phyloP scores from a whole-genome alignment of 768 basidiomycete genomes.

The Termitomyces sp. region DNA sequence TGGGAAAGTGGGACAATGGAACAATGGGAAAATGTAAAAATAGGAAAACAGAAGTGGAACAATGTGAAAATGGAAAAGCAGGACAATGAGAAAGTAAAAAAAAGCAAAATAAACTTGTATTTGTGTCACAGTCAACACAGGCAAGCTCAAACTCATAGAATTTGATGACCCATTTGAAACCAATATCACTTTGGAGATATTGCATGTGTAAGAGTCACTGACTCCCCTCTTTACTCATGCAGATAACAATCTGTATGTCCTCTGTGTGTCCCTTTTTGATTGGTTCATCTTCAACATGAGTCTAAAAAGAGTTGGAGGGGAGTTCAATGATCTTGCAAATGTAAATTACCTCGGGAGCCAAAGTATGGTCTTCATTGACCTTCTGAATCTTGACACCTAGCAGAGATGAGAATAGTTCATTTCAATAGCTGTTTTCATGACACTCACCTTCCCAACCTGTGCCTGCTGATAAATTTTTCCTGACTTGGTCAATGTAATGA shows the following conservation, averaged over 20 bases:
- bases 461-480: conserved; percentile 15
- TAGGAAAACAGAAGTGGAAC: too few relatives aligned
- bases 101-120: too few relatives aligned
- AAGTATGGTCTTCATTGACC: not conserved
- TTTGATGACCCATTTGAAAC: not conserved
- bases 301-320: not conserved
- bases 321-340: not conserved
- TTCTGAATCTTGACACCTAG: not conserved
- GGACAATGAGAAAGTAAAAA: too few relatives aligned
- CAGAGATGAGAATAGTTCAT: too few relatives aligned
- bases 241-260: not conserved
- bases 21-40: too few relatives aligned
- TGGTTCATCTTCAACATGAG: not conserved
- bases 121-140: not conserved
- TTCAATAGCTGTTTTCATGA: too few relatives aligned
- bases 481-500: conserved; percentile 14
- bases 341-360: not conserved
- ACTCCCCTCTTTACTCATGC: not conserved
- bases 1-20: too few relatives aligned
- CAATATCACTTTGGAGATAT: not conserved
- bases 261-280: conserved; percentile 3
- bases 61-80: too few relatives aligned
- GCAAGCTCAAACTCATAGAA: not conserved
- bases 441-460: conserved; percentile 13
- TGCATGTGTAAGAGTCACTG: not conserved